phyloP scores from a whole-genome alignment of 345 rosid species.

The Ricinus communis region DNA sequence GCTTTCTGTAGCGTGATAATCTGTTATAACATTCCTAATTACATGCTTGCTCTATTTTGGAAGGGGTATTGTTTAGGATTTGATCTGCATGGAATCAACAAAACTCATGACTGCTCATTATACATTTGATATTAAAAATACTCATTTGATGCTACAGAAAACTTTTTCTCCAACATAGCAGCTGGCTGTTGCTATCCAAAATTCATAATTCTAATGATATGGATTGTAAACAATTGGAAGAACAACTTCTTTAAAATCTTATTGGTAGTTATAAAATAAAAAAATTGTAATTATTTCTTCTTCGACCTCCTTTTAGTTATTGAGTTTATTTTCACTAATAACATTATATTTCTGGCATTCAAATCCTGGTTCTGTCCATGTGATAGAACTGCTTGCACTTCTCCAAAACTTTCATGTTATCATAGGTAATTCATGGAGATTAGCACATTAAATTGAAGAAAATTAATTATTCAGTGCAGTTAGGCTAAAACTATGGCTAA shows the following conservation, averaged over 20 bases:
- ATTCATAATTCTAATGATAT: not conserved
- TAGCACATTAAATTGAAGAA: not conserved
- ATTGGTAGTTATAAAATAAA: not conserved
- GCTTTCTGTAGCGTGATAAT: not conserved
- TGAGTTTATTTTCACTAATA: not conserved
- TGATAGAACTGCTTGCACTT: not conserved
- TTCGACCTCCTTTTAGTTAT: not conserved
- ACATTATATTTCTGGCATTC: not conserved
- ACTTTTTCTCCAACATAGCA: not conserved
- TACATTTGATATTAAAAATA: not conserved
- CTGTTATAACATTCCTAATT: not conserved
- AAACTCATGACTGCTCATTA: not conserved
- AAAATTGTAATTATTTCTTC: not conserved
- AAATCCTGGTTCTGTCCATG: not conserved
- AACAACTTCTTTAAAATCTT: not conserved
- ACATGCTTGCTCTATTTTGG: not conserved
- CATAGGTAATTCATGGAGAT: not conserved
- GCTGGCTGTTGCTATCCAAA: not conserved
- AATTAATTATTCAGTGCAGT: not conserved
- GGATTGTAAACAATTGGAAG: not conserved
- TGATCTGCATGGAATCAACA: not conserved
- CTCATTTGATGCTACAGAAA: not conserved
- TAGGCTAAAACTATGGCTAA: not conserved
- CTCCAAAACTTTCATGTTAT: not conserved
- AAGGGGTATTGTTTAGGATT: not conserved